Evolutionary conservation across 495 filamentous ascomycete genomes (phyloP).

Genomic region (Parathielavia appendiculata): DNA sequence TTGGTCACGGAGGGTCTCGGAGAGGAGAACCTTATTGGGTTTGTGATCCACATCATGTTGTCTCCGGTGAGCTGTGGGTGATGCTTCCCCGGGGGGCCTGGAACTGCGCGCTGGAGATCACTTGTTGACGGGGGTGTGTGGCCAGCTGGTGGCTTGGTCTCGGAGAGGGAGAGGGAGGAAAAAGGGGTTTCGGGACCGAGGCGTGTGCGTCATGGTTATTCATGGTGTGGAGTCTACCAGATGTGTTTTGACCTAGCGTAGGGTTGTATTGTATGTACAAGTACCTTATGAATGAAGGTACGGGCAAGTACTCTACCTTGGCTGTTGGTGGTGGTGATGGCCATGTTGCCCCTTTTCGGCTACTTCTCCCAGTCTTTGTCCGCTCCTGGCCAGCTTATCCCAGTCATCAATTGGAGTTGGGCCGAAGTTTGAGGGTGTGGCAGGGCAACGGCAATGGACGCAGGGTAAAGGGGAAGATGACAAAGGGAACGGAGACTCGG

Average conservation of each 20-base stretch:
- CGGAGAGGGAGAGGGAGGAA: no score
- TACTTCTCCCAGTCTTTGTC: neutral
- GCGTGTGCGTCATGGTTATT: no score
- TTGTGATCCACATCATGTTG: neutral
- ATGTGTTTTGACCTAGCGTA: no score
- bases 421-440: neutral
- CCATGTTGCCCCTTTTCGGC: neutral
- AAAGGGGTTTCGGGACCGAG: neutral
- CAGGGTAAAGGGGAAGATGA: neutral
- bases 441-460: neutral
- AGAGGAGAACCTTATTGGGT: no score
- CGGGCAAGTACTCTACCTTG: neutral
- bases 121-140: no score
- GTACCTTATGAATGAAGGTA: no score
- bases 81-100: neutral
- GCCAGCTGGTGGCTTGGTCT: no score
- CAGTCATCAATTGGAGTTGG: neutral
- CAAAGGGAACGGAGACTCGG: neutral
- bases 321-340: neutral
- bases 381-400: no score
- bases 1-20: neutral
- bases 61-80: neutral
- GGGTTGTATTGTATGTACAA: no score
- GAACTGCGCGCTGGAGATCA: no score
- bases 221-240: no score